Percentiles rank a stretch among this genome's conserved stretches.
phyloP scores from a whole-genome alignment of 129 eudicot species.

The Artemisia annua region DNA sequence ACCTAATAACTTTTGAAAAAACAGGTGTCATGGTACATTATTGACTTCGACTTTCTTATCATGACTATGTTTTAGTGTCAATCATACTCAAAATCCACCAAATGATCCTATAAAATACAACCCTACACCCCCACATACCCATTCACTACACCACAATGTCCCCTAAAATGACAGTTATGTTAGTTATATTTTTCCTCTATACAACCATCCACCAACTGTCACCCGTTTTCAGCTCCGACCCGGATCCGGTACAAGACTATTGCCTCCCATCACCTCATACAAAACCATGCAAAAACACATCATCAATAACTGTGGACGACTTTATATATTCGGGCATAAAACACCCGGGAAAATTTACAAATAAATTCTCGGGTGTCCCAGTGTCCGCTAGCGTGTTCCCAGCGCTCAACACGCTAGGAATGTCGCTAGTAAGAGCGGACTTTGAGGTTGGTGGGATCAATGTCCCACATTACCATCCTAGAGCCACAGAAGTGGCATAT shows the following conservation, averaged over 20 bases:
- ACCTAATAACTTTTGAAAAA: background rate
- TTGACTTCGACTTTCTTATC: conserved; percentile 21
- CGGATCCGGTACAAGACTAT: conserved; percentile 74
- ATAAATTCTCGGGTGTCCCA: conserved; percentile 64
- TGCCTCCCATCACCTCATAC: conserved; percentile 54
- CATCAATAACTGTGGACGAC: conserved; percentile 56
- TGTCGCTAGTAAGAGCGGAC: conserved; percentile 89
- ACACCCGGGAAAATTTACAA: conserved; percentile 50
- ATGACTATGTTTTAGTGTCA: conserved; percentile 10
- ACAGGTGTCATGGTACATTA: conserved; percentile 8
- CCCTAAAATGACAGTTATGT: conserved; percentile 28
- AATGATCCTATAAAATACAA: conserved; percentile 37
- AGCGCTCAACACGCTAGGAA: conserved; percentile 77
- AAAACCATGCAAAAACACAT: conserved; percentile 63
- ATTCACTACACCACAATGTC: conserved; percentile 35
- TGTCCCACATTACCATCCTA: conserved; percentile 77
- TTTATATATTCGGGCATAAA: conserved; percentile 72
- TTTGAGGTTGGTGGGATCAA: conserved; percentile 66
- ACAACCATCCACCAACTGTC: conserved; percentile 15
- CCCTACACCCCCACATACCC: conserved; percentile 22
- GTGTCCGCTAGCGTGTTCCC: conserved; percentile 65
- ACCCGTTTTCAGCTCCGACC: conserved; percentile 52
- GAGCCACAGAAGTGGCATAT: conserved; percentile 79
- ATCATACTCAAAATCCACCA: conserved; percentile 19
- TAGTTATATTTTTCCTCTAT: conserved; percentile 34